Evolutionary conservation across 495 filamentous ascomycete species (phyloP).

Genomic region (Penicillium longicatenatum): DNA sequence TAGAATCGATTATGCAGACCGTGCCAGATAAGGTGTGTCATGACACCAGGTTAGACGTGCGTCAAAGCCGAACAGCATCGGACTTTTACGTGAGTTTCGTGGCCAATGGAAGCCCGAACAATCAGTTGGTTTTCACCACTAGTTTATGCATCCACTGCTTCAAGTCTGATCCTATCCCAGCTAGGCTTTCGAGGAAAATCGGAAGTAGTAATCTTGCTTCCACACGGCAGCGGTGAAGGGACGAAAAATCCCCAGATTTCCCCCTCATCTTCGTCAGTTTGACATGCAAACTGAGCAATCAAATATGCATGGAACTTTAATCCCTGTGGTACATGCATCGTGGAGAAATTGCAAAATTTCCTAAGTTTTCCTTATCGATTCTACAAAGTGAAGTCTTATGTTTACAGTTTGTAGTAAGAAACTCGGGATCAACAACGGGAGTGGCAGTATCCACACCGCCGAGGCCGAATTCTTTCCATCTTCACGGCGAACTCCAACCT

Average conservation of each 20-base stretch:
- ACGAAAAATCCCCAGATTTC: constrained; percentile 4
- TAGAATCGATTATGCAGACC: constrained; percentile 1
- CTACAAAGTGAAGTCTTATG: neutral
- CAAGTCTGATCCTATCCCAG: constrained; percentile 6
- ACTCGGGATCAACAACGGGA: constrained; percentile 1
- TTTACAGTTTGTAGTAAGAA: neutral
- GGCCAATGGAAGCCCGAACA: constrained; percentile 4
- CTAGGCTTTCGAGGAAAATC: constrained; percentile 7
- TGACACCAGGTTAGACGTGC: constrained; percentile 12
- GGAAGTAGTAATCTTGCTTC: neutral
- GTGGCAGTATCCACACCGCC: constrained; percentile 36
- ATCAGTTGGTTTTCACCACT: neutral
- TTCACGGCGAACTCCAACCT: constrained; percentile 14
- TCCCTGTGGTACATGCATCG: neutral
- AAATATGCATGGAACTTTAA: constrained; percentile 3
- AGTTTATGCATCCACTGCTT: neutral
- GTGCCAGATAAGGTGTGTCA: constrained; percentile 13
- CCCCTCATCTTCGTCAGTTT: constrained; percentile 6
- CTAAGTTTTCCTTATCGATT: neutral
- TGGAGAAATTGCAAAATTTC: neutral
- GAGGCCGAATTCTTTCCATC: constrained; percentile 33
- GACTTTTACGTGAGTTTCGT: constrained; percentile 1
- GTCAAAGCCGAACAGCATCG: constrained; percentile 12
- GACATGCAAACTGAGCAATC: constrained; percentile 15
- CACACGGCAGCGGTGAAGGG: constrained; percentile 26